phyloP scores from a whole-genome alignment of 768 basidiomycete genomes.

The Termitomyces bulborhizus region DNA sequence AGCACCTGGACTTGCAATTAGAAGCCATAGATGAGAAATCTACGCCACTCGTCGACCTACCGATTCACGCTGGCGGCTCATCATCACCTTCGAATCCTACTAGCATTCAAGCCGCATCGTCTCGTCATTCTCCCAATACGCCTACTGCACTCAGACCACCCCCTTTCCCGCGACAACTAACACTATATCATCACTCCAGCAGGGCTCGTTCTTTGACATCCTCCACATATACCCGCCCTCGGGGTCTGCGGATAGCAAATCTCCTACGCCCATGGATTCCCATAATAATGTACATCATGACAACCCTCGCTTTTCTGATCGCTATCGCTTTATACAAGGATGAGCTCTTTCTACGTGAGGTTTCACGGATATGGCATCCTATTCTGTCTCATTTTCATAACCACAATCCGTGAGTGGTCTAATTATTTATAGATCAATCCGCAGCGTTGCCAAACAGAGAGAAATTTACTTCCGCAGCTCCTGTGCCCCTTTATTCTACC shows the following conservation, averaged over 20 bases:
- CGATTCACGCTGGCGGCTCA: conserved; percentile 1
- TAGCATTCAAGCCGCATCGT: neutral
- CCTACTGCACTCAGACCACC: conserved; percentile 11
- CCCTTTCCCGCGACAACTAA: conserved; percentile 15
- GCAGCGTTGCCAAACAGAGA: neutral
- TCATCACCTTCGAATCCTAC: neutral
- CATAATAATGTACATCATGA: conserved; percentile 68
- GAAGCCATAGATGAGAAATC: conserved; percentile 22
- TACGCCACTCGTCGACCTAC: conserved; percentile 19
- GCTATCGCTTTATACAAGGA: conserved; percentile 82
- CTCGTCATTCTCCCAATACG: conserved; percentile 3
- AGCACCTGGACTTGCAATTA: conserved; percentile 17
- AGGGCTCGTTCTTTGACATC: conserved; percentile 14
- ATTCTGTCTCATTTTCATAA: conserved; percentile 78
- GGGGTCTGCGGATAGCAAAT: conserved; percentile 47
- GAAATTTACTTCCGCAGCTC: conserved; percentile 44
- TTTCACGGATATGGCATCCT: conserved; percentile 57
- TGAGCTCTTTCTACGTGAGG: conserved; percentile 77
- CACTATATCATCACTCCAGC: conserved; percentile 12
- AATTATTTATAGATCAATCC: conserved; percentile 6
- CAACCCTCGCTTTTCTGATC: conserved; percentile 69
- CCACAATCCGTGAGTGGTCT: conserved; percentile 70
- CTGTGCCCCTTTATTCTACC: conserved; percentile 88
- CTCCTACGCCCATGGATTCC: conserved; percentile 74
- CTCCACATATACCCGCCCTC: conserved; percentile 36